Conservation (phyloP, 495 filamentous ascomycete genomes). For the Annulohypoxylon bovei region DNA sequence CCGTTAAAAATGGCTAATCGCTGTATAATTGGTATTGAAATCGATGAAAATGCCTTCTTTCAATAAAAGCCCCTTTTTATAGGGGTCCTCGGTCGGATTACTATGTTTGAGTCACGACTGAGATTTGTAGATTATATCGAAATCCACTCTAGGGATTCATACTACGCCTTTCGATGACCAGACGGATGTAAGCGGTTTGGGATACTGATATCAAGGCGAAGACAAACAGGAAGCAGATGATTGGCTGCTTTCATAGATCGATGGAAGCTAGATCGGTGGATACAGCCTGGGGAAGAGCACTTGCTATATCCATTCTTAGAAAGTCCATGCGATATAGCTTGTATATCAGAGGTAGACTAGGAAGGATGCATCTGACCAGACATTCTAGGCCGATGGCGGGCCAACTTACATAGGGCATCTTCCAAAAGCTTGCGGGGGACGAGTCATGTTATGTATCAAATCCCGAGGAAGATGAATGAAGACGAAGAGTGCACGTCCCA, state of each 20-base stretch:
- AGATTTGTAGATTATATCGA: neutral
- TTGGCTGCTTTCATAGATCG: slow-evolving; percentile 9
- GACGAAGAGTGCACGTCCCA: neutral
- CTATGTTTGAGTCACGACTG: slow-evolving; percentile 18
- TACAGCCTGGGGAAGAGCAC: slow-evolving; percentile 4
- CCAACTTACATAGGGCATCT: neutral
- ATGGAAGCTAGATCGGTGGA: slow-evolving; percentile 28
- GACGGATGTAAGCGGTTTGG: neutral
- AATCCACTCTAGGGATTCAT: neutral
- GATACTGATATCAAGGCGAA: slow-evolving; percentile 6
- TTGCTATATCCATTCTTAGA: slow-evolving; percentile 23
- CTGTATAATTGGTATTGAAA: neutral
- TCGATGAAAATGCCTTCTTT: neutral
- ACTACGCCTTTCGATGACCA: neutral
- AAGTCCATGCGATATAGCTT: slow-evolving; percentile 33
- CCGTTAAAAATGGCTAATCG: neutral
- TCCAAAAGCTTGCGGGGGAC: neutral
- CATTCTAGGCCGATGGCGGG: neutral
- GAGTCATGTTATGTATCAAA: neutral
- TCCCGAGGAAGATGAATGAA: neutral
- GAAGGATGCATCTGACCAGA: neutral
- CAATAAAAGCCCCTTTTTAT: slow-evolving; percentile 5
- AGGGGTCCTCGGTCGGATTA: neutral
- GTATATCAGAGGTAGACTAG: neutral
- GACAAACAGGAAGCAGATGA: slow-evolving; percentile 30